phyloP scores from a whole-genome alignment of 2,329 filamentous ascomycete genomes.

The Alternaria consortialis region DNA sequence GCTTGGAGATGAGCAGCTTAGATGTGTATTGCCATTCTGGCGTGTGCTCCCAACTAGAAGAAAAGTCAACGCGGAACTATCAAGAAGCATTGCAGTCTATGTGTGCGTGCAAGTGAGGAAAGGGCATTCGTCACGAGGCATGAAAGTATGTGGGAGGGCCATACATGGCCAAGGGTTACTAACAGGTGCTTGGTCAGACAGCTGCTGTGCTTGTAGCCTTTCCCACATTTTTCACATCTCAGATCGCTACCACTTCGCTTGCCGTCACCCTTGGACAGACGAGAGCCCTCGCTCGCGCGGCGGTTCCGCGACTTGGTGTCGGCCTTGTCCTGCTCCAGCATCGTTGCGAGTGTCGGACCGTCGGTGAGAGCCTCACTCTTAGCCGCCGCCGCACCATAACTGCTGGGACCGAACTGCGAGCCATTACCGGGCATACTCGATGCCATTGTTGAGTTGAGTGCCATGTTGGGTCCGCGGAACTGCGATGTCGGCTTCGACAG shows the following conservation, averaged over 20 bases:
- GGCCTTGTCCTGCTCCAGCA: constrained; percentile 57
- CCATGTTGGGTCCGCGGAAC: constrained; percentile 57
- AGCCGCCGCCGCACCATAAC: constrained; percentile 49
- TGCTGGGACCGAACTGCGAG: constrained; percentile 48
- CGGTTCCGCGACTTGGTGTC: constrained; percentile 64
- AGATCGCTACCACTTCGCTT: constrained; percentile 86
- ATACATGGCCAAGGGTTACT: constrained; percentile 69
- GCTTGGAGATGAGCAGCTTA: constrained; percentile 97
- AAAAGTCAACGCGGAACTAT: constrained; percentile 45
- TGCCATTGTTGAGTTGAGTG: constrained; percentile 70
- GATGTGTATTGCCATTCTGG: constrained; percentile 97
- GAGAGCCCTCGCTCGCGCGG: constrained; percentile 85
- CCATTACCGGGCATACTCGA: constrained; percentile 71
- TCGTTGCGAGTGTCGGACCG: constrained; percentile 65
- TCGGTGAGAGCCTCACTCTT: constrained; percentile 71
- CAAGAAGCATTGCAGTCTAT: constrained; percentile 20
- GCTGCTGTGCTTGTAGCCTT: constrained; percentile 99
- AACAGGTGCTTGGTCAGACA: constrained; percentile 99
- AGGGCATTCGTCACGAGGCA: constrained; percentile 52
- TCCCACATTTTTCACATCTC: constrained; percentile 96
- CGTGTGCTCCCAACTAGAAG: constrained; percentile 95
- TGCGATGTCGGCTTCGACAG: constrained; percentile 67
- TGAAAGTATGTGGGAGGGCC: constrained; percentile 56
- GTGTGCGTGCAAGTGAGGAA: constrained; percentile 26
- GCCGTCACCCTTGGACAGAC: constrained; percentile 78